Evolutionary conservation across 345 rosid species (phyloP), one percentile per base, ranked within the genome.

Genomic region (Cardamine chenopodiifolia): DNA sequence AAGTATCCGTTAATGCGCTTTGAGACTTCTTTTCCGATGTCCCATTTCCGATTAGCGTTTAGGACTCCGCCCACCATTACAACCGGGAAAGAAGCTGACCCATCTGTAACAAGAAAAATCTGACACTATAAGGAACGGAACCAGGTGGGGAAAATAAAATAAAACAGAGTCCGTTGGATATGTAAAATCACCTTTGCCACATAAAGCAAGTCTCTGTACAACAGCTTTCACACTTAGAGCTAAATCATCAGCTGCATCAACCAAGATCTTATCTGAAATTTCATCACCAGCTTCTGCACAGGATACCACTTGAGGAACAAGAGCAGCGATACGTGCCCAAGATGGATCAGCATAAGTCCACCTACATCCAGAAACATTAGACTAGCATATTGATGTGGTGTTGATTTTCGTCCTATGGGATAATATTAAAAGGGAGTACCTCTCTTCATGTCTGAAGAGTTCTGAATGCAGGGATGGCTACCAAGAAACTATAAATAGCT

Each of bases 291-390:
- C 81, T 75, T 82, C 89, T 60, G 89, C 89, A 66, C 89, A 84
- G 34, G 87, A 71, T 23, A 84, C 85, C 37, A 86, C 86, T 19
- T 78, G 79, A 25, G 89, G 89, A 77, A 82, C 89, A 77, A 86
- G 87, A 62, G 85, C 86, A 14, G 87, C 87, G 2, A 86, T 86
- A 37, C 89, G 85, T 53, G 89, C 86, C 87, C 89, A 86, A 22
- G 86, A 86, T 64, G 86, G 83, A 84, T 86, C 89, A 68, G 84
- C 83, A 31, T 86, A 86, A 3, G 89, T 82, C 89, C 89, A 86
- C 74, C 89, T 86, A 62, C 73, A 75, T 57, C 8, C 10, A 70
- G n/a, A 39, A n/a, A 62, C 64, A n/a, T 54, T 25, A 76, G 20
- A 15, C 39, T 64, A 62, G n/a, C 39, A 59, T 49, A 18, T 29